Evolutionary conservation across 2,329 filamentous ascomycete species (phyloP).

Genomic region (Alternaria sp.): DNA sequence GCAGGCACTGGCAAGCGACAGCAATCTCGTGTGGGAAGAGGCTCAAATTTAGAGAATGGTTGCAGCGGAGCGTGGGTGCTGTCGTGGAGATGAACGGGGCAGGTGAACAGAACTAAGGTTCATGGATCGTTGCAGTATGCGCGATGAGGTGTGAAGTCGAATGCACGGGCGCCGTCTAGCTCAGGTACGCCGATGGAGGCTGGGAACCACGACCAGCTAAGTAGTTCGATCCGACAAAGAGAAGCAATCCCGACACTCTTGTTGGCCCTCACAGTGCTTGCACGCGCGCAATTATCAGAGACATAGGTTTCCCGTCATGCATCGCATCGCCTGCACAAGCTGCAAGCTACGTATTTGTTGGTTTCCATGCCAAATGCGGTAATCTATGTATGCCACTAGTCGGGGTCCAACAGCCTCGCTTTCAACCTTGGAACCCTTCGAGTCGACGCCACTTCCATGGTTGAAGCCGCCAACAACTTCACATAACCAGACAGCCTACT

Average conservation of each 20-base stretch:
- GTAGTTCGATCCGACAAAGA: neutral
- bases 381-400: slow-evolving; percentile 14
- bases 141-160: slow-evolving; percentile 21
- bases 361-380: slow-evolving; percentile 17
- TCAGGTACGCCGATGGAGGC: slow-evolving; percentile 30
- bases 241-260: neutral
- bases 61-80: neutral
- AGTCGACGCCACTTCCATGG: slow-evolving; percentile 2
- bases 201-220: slow-evolving; percentile 23
- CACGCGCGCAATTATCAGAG: neutral
- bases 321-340: slow-evolving; percentile 15
- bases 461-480: slow-evolving; percentile 15
- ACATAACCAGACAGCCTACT: slow-evolving; percentile 88
- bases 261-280: neutral
- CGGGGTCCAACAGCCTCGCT: slow-evolving; percentile 7
- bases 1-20: slow-evolving; percentile 11
- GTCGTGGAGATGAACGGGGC: slow-evolving; percentile 8
- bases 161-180: slow-evolving; percentile 21
- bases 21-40: neutral
- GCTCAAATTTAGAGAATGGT: neutral
- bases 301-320: neutral
- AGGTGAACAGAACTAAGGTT: slow-evolving; percentile 8
- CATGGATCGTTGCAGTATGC: slow-evolving; percentile 11
- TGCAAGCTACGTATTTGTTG: slow-evolving; percentile 9
- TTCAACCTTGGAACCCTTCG: neutral